A percentile compares a stretch with the other conserved stretches of the same genome.
phyloP scores from a whole-genome alignment of 1,284 basidiomycete genomes.

The Irpex lacteus region DNA sequence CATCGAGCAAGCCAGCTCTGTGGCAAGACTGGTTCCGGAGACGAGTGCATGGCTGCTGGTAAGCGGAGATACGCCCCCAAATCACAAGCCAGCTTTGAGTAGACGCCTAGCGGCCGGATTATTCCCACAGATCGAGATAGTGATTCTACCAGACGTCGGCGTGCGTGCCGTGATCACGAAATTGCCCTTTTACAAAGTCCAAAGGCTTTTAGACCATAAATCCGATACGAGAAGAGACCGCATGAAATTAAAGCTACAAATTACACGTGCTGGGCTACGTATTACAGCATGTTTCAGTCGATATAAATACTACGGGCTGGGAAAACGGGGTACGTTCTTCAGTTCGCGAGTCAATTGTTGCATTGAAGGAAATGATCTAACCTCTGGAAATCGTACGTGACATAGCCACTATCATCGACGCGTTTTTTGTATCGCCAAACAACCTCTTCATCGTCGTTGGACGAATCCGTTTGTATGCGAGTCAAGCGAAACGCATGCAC shows the following conservation, averaged over 20 bases:
- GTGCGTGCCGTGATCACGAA: too few relatives aligned
- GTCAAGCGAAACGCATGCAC: not conserved
- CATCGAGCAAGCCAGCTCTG: slow-evolving; percentile 41
- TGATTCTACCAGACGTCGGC: not conserved
- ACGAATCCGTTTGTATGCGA: slow-evolving; percentile 2
- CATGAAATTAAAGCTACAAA: too few relatives aligned
- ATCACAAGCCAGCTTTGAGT: slow-evolving; percentile 1
- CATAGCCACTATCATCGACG: not conserved
- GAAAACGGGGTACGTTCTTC: too few relatives aligned
- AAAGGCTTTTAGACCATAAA: too few relatives aligned
- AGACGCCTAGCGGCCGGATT: not conserved
- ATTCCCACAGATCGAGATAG: not conserved
- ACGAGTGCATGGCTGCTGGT: slow-evolving; percentile 3
- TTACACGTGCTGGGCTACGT: too few relatives aligned
- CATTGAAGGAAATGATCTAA: too few relatives aligned
- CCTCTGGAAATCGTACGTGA: too few relatives aligned
- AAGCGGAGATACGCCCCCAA: not conserved
- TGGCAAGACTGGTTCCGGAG: not conserved
- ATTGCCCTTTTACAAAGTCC: too few relatives aligned
- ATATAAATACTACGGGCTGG: too few relatives aligned
- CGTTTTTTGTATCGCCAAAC: slow-evolving; percentile 19
- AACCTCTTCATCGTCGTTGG: slow-evolving; percentile 2
- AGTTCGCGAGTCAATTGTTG: too few relatives aligned
- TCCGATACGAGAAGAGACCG: too few relatives aligned
- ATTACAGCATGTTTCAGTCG: too few relatives aligned